Evolutionary conservation across 768 basidiomycete genomes (phyloP), one percentile per base, ranked within the genome.

Genomic region (Kwoniella pini): DNA sequence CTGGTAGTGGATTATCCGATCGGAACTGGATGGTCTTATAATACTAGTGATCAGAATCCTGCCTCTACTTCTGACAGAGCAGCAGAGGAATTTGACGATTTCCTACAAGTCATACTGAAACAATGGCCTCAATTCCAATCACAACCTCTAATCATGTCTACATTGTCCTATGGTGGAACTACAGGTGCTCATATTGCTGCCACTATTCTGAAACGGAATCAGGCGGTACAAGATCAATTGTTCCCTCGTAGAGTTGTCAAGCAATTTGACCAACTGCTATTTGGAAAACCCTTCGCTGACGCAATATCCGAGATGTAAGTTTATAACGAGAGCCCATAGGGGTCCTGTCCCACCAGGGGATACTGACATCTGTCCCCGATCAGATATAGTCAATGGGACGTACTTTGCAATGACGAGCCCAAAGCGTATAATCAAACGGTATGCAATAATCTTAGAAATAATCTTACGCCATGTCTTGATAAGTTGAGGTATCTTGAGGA

Each of bases 241-340:
- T 55, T 36, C 36, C 15, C 9, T 2, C 1, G 21, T 9, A 44
- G 54, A 27, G 28, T 55, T 7, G 45, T 55, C 26, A 55, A 55
- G 43, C 54, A 55, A 22, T 43, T 55, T 6, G 54, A 55, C 40
- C 54, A 55, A 33, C 27, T 55, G 19, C n/a, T 55, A 6, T 45
- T 55, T n/a, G 54, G 54, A 4, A 55, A 55, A 17, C 54, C 54
- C 33, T 55, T 27, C 28, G 40, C 54, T 26, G 54, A 55, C 45
- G 43, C 30, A 15, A 55, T 55, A 30, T 55, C 54, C 10, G 54
- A 55, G 21, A 55, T 55, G 54, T 55, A 27, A 43, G 54, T 55
- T 15, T 30, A 9, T 22, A 2, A 15, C n/a, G n/a, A n/a, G n/a
- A n/a, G n/a, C n/a, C n/a, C n/a, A n/a, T n/a, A n/a, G n/a, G n/a